Evolutionary conservation across 768 basidiomycete species (phyloP), one percentile per base, ranked within the genome.

Genomic region (Lactifluus echinatus): DNA sequence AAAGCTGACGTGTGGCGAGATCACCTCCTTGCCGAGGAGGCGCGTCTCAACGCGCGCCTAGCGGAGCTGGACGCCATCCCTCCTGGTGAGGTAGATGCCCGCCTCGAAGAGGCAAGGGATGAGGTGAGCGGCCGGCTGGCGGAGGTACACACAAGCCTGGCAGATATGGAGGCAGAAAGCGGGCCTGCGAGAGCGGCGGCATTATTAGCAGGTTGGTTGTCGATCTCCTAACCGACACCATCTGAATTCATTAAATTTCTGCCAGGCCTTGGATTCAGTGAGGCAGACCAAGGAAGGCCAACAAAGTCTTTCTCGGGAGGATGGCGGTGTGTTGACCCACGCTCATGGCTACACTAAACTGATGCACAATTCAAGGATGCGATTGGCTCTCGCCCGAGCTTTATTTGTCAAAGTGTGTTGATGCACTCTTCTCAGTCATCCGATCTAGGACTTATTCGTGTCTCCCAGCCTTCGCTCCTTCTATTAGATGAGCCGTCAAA

Each of bases 1-100:
- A 93, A 94, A 70, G 96, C 96, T n/a, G 96, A 99, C 68, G 96
- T 99, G 31, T 98, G 96, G 93, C 79, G 95, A 68, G 93, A 95
- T 66, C 88, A 91, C 62, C 76, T 97, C 17, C 72, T 96, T 49
- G 87, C 84, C 54, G 93, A 99, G 66, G 94, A 98, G 70, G 72
- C 72, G 0, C 71, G 76, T 21, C 75, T 97, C 44, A 93, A 94
- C 65, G 79, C 78, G 0, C 79, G 81, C 60, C 78, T 98, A 2
- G 71, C 80, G 0, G 81, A 78, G 57, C 76, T 95, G 12, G 93
- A 96, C 70, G 70, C 23, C 82, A 87, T 64, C 79, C 81, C 5
- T 37, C 46, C 56, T 11, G 58, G 61, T 8, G 88, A 89, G 15
- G n/a, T 48, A 2, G 60, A 63, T 39, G 63, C 53, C 62, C 79